phyloP scores from a whole-genome alignment of 75 land plant genomes.

The Cryptomeria japonica region DNA sequence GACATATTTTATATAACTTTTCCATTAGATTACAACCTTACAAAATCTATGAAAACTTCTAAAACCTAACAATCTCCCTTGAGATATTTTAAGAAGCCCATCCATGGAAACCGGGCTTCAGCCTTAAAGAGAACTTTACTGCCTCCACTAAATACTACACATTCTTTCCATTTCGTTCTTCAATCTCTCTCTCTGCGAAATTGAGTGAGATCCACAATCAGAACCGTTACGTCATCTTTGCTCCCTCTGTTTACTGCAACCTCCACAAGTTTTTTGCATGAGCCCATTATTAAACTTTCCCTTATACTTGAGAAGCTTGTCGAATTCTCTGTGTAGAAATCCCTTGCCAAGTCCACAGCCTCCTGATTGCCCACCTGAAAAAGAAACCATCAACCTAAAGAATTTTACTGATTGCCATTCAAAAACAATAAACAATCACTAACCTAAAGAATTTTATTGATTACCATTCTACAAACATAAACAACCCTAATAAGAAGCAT shows the following conservation, averaged over 20 bases:
- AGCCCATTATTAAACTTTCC: conserved; percentile 12
- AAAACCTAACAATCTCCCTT: too few species aligned
- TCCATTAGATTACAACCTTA: too few species aligned
- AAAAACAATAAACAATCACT: too few species aligned
- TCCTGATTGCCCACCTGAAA: conserved; percentile 58
- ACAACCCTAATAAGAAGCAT: not conserved
- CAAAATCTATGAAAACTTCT: too few species aligned
- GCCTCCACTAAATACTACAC: too few species aligned
- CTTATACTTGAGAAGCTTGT: not conserved
- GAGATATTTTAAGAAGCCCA: too few species aligned
- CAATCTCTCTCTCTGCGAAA: conserved; percentile 3
- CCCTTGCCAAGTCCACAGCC: conserved; percentile 44
- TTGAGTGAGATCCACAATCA: conserved; percentile 36
- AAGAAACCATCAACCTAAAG: not conserved
- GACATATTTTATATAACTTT: too few species aligned
- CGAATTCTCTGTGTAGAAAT: conserved; percentile 19
- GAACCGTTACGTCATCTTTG: conserved; percentile 51
- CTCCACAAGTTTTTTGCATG: conserved; percentile 40
- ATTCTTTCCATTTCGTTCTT: not conserved
- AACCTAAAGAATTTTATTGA: too few species aligned
- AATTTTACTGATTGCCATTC: not conserved
- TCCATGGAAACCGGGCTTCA: too few species aligned
- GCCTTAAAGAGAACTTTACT: too few species aligned
- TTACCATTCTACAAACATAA: too few species aligned
- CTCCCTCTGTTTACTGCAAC: conserved; percentile 44